Base-by-base conservation (phyloP, 2,329 filamentous ascomycete species). In the Raffaelea deltoideospora region DNA sequence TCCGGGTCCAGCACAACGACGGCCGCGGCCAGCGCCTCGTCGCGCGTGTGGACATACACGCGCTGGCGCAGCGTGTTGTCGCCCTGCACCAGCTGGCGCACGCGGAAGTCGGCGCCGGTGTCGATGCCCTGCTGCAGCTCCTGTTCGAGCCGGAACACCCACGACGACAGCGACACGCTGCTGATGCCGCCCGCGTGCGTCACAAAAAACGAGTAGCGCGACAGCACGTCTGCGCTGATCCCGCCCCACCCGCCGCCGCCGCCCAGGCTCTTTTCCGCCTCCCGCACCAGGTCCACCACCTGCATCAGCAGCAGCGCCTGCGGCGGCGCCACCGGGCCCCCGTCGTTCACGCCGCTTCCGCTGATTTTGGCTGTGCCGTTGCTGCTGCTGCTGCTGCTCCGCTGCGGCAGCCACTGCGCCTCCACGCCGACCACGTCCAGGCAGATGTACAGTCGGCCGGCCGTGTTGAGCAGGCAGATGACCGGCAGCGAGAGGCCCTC, bases 211-310 rank as follows among this genome's bases (percentile, higher is more conserved):
- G 61, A 67, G 50, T 79, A 79, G 24, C 72, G 64, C 5, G 73
- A 77, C 29, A 64, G 69, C 37, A 69, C 65, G 44, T 79, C 74
- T 6, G 60, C 49, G 45, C 70, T 76, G 46, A 79, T 76, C 28
- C 74, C 63, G 6, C 74, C 74, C 74, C 74, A 79, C 28, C 74
- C 63, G 6, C 74, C 74, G 74, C 74, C 78, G 44, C 63, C 63
- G 31, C 67, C 66, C 28, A 69, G 61, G 39, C 55, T 65, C 31
- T 71, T 60, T 49, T 79, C 74, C 7, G 61, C 54, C 0, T 63
- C 58, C 37, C 57, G 64, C 49, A 74, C 63, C 4, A 70, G 72
- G 44, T 78, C 74, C 37, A 79, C 61, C 22, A 69, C 69, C 46
- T 79, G 72, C 49, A 77, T 76, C 0, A 69, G 70, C 11, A 56